Evolutionary conservation across 2,329 filamentous ascomycete genomes (phyloP), one percentile per base, ranked within the genome.

Genomic region (Apiospora hydei): DNA sequence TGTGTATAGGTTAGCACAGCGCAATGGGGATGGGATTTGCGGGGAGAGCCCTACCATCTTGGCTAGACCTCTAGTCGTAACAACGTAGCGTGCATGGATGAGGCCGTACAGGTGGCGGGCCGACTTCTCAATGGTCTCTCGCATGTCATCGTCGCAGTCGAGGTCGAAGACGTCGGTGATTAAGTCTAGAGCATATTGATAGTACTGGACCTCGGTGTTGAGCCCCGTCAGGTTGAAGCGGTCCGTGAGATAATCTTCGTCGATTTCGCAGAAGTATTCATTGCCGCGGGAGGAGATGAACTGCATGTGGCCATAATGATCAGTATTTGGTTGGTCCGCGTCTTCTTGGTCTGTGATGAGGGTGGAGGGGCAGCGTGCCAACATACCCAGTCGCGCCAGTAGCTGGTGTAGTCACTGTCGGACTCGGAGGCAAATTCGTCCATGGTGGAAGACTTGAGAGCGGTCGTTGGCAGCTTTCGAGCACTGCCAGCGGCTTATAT

Each of bases 231-330:
- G 87, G 84, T 99, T 99, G 89, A 99, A 99, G 69, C 96, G 92
- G 83, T 99, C 96, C 69, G 95, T 98, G 67, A 99, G 89, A 83
- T 99, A 99, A 79, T 99, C 96, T 83, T 99, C 96, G 83, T 99
- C 96, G 79, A 99, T 98, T 82, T 99, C 96, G 89, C 96, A 99
- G 80, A 98, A 99, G 85, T 99, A 99, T 82, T 99, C 96, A 84
- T 99, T 98, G 76, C 96, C 96, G 71, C 96, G 91, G 7, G 95
- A 98, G 5, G 96, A 98, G 79, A 98, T 98, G 83, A 99, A 99
- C 96, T 99, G 80, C 69, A 71, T n/a, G 72, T 21, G 69, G 66
- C 66, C 41, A 68, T 26, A 13, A 47, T 46, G 6, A 26, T 44
- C 24, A 30, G 41, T 26, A 46, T 46, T 26, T 24, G 1, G 64